Evolutionary conservation across 371 early-diverging fungal genomes (phyloP).

Genomic region (Batrachochytrium dendrobatidis): DNA sequence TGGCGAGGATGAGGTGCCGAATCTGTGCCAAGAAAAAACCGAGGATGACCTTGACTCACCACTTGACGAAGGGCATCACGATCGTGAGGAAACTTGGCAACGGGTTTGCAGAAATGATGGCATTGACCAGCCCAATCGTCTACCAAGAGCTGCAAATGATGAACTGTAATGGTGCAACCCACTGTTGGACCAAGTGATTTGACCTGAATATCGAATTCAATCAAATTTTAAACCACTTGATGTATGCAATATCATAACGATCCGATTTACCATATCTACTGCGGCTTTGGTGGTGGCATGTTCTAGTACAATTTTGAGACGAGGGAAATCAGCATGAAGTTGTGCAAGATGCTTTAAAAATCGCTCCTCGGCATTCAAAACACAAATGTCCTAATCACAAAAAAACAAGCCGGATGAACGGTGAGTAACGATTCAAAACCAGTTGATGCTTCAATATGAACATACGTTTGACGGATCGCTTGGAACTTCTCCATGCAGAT

Average conservation of each 20-base stretch:
- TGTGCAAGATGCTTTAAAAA: conserved; percentile 79
- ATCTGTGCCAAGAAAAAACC: conserved; percentile 95
- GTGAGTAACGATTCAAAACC: neutral
- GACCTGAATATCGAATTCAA: conserved; percentile 35
- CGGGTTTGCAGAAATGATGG: conserved; percentile 97
- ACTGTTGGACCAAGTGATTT: conserved; percentile 86
- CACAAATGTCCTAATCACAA: conserved; percentile 62
- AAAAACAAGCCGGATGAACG: neutral
- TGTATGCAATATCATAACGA: neutral
- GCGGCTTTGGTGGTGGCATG: conserved; percentile 93
- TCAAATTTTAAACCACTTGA: neutral
- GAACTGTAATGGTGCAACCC: conserved; percentile 90
- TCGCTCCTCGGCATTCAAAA: conserved; percentile 92
- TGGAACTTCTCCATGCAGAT: conserved; percentile 94
- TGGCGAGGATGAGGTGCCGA: conserved; percentile 91
- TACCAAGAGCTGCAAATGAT: conserved; percentile 83
- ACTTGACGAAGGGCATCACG: conserved; percentile 83
- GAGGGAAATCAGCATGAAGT: conserved; percentile 84
- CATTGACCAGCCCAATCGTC: conserved; percentile 96
- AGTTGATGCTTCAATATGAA: neutral
- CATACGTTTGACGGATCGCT: conserved; percentile 63
- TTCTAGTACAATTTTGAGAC: conserved; percentile 89
- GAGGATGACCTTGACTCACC: conserved; percentile 79
- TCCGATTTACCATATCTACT: conserved; percentile 63
- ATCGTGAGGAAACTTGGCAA: conserved; percentile 92